phyloP scores from a whole-genome alignment of 495 filamentous ascomycete genomes.

The Penicillium nucicola region DNA sequence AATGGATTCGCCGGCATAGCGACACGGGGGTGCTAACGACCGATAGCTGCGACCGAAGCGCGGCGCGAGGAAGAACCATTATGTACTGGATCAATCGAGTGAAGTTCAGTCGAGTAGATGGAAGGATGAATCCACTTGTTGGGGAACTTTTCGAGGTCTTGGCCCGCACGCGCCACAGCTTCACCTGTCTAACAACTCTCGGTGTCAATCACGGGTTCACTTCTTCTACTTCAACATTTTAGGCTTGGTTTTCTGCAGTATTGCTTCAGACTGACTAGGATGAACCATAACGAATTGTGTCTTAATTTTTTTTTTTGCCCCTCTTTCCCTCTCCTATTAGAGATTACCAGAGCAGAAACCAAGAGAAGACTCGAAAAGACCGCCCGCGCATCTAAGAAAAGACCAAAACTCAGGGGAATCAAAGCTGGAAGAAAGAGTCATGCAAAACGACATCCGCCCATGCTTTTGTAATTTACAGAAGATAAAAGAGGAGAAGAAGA shows the following conservation, averaged over 20 bases:
- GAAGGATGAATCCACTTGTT: neutral
- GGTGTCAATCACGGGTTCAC: neutral
- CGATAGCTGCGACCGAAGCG: constrained; percentile 19
- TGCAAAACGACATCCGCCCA: constrained; percentile 33
- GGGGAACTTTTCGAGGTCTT: constrained; percentile 8
- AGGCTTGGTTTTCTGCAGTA: constrained; percentile 7
- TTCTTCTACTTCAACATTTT: too few relatives aligned
- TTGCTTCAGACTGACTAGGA: constrained; percentile 11
- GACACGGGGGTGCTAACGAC: constrained; percentile 14
- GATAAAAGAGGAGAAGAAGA: constrained; percentile 8
- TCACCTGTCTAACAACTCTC: neutral
- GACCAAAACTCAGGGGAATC: constrained; percentile 16
- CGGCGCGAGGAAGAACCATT: constrained; percentile 20
- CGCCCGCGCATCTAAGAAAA: constrained; percentile 24
- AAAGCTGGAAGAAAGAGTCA: constrained; percentile 19
- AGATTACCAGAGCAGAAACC: constrained; percentile 10
- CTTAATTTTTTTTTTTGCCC: too few relatives aligned
- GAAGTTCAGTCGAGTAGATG: neutral
- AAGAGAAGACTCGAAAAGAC: constrained; percentile 13
- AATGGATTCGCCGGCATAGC: constrained; percentile 47
- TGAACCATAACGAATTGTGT: neutral
- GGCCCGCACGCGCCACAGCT: constrained; percentile 9
- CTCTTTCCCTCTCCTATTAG: constrained; percentile 20
- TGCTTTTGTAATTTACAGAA: constrained; percentile 47
- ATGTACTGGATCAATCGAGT: neutral